These are phyloP conservation scores for Primulina tabacum DNA, from an alignment of 257 asterid species.

Conservation along the genomic window DNA sequence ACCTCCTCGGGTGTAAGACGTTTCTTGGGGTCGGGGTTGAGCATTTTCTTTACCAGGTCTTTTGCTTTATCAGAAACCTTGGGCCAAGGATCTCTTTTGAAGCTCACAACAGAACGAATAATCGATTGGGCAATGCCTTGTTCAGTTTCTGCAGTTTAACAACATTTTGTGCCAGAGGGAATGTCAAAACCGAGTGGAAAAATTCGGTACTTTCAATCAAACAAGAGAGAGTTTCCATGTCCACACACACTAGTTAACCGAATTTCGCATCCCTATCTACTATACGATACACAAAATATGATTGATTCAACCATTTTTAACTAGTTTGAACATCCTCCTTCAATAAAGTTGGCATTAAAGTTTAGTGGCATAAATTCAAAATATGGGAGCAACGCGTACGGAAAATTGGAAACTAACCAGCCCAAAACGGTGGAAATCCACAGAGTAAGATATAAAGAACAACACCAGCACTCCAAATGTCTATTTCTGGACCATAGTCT, in stretches of 20 bases:
- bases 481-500: slow-evolving; percentile 67
- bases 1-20: slow-evolving; percentile 65
- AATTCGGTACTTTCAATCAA: not conserved
- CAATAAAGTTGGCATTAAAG: not conserved
- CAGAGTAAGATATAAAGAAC: slow-evolving; percentile 66
- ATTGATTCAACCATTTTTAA: not conserved
- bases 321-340: not conserved
- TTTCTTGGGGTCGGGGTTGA: slow-evolving; percentile 53
- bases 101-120: slow-evolving; percentile 57
- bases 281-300: not conserved
- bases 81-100: slow-evolving; percentile 73
- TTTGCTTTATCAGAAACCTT: slow-evolving; percentile 67
- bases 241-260: not conserved
- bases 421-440: slow-evolving; percentile 80
- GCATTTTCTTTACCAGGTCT: slow-evolving; percentile 65
- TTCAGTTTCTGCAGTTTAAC: slow-evolving; percentile 58
- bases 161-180: not conserved
- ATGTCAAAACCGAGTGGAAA: not conserved
- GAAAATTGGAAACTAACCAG: slow-evolving; percentile 37
- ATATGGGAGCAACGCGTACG: not conserved
- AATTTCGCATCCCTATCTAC: not conserved
- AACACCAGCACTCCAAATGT: slow-evolving; percentile 80
- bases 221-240: not conserved
- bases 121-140: slow-evolving; percentile 80
- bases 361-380: not conserved